A percentile compares a stretch with the other conserved stretches of the same genome.
Conservation (phyloP, 768 basidiomycete genomes). For the Rhizopogon vinicolor region DNA sequence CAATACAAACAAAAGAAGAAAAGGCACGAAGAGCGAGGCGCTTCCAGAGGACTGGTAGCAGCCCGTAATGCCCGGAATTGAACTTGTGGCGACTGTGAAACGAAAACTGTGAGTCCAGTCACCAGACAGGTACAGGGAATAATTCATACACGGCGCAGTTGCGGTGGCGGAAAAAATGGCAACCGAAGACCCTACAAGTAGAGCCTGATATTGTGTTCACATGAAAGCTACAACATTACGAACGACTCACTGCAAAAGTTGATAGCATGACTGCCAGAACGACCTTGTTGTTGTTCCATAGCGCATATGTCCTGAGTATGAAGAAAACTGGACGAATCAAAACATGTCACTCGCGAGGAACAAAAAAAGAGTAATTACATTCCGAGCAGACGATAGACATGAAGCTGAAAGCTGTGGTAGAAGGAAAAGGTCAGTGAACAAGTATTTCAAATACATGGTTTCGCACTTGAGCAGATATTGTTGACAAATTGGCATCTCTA, state of each 20-base stretch:
- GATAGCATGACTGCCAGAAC: background rate
- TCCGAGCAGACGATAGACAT: conserved; percentile 1
- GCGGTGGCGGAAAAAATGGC: background rate
- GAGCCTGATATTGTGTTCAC: background rate
- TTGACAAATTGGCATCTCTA: conserved; percentile 3
- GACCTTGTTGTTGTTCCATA: conserved; percentile 1
- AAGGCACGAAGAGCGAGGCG: background rate
- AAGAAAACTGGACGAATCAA: background rate
- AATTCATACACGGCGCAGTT: background rate
- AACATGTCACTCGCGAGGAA: background rate
- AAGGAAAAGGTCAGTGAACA: background rate
- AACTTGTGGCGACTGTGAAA: background rate
- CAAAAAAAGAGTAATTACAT: background rate
- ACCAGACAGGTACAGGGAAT: background rate
- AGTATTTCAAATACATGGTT: background rate
- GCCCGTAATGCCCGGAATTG: conserved; percentile 1
- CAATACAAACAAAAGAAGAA: background rate
- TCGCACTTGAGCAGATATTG: background rate
- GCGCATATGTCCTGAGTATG: conserved; percentile 2
- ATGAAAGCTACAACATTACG: background rate
- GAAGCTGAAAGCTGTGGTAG: background rate
- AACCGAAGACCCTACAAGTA: background rate
- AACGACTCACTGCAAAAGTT: conserved; percentile 1
- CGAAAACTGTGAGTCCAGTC: background rate
- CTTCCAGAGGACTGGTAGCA: background rate